Base-by-base conservation (phyloP, 352 stramenopile genomes). In the Globisporangium megalacanthum region DNA sequence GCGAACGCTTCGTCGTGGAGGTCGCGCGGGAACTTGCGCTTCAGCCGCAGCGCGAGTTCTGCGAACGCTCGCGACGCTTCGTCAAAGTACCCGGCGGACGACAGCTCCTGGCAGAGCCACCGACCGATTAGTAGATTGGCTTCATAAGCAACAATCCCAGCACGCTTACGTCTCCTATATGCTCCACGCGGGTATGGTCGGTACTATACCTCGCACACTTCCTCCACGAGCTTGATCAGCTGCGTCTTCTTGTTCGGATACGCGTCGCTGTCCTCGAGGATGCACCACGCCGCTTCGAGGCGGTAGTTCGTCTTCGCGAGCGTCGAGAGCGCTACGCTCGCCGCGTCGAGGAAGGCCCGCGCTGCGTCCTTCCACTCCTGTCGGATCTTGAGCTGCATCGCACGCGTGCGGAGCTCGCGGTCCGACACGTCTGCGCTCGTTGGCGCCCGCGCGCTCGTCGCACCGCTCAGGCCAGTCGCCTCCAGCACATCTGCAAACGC, bases 301-400 rank as follows among this genome's bases (percentile, higher is more conserved):
- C 79, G 64, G 29, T 88, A 88, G 36, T 74, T 86, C 7, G 66
- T 70, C 49, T 69, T 69, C 14, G 67, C 73, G 11, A 84, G 52
- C 39, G 75, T 55, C 36, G 67, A 73, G 35, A 67, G 37, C 4
- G 75, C 74, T 13, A 51, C 66, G 9, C 54, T 60, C 0, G 81
- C 79, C 0, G 81, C 81, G 17, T 87, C 73, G 4, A 78, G 46
- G 44, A 91, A 91, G 22, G 72, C 61, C 33, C 42, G 55, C 3
- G 73, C 66, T 8, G 81, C 81, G 31, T 80, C 62, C 44, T 77
- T 81, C 81, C 81, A 91, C 39, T 89, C 79, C 42, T 78, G 82
- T n/a, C 66, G 68, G 42, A 91, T 70, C 70, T 88, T 91, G 52
- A 63, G 73, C 49, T 91, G 77, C 46, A 89, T 68, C 6, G 81